Base-by-base conservation (phyloP, 2,329 filamentous ascomycete species). In the Chrysosporium queenslandicum region DNA sequence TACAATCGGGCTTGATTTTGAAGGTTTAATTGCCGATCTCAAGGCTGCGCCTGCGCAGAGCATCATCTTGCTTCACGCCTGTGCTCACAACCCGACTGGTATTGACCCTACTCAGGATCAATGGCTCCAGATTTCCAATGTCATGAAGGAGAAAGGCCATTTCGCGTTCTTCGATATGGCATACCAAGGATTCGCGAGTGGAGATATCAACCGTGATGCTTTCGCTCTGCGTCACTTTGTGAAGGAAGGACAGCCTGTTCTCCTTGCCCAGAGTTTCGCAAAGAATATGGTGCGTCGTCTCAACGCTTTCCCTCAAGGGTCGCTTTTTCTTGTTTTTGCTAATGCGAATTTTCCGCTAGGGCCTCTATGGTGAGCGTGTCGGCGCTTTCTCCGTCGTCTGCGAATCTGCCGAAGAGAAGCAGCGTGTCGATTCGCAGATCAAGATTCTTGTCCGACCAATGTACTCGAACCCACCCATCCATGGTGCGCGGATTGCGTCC, bases 131-230 rank as follows among this genome's bases (percentile, higher is more conserved):
- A 92, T 98, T 70, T 87, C 86, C 71, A 75, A 85, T 56, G 86
- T 85, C 56, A 82, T 95, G 71, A 94, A 94, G 80, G 79, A 82
- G 68, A 82, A 86, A 70, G 83, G 79, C 47, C 91, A 97, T 79
- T 94, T 85, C 70, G 83, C 88, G 64, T 96, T 98, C 81, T 98
- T 97, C 76, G 91, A 97, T 73, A 96, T 96, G 90, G 91, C 91
- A 59, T 98, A 98, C 79, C 91, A 98, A 76, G 91, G 91, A 63
- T 97, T 98, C 67, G 91, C 91, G 63, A 92, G 85, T 59, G 91
- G 91, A 61, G 81, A 94, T 74, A 92, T 87, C 59, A 81, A 94
- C 77, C 83, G 83, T 72, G 91, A 98, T 69, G 92, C 92, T 58
- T 97, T 91, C 68, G 87, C 92, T 56, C 80, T 97, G 60, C 83